These are phyloP conservation scores for Bremia lactucae DNA, from an alignment of 352 stramenopile species.

Conservation along the genomic window DNA sequence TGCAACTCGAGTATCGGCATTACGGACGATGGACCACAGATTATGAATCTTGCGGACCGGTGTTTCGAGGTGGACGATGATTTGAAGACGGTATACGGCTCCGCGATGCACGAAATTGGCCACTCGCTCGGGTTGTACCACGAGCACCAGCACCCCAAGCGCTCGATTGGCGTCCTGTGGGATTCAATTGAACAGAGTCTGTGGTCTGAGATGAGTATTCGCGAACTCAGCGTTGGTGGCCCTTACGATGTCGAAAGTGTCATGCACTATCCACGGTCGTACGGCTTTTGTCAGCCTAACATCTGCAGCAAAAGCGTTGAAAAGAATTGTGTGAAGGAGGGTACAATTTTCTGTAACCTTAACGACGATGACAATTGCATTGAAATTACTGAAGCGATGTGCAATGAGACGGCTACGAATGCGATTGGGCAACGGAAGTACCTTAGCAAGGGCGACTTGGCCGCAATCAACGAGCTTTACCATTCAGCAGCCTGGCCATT, in stretches of 20 bases:
- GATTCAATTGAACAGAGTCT: conserved; percentile 61
- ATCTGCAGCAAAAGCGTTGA: conserved; percentile 31
- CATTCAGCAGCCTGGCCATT: conserved; percentile 17
- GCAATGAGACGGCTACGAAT: conserved; percentile 38
- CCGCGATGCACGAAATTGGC: conserved; percentile 76
- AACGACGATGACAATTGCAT: conserved; percentile 59
- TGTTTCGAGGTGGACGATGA: conserved; percentile 68
- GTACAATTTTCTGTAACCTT: conserved; percentile 60
- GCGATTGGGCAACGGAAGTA: conserved; percentile 60
- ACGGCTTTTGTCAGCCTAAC: conserved; percentile 64
- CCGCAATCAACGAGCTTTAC: conserved; percentile 37
- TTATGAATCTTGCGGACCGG: conserved; percentile 63
- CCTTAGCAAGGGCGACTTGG: conserved; percentile 31
- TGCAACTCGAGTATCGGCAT: conserved; percentile 75
- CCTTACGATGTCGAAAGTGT: conserved; percentile 59
- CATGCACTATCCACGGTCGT: conserved; percentile 74
- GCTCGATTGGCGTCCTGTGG: conserved; percentile 61
- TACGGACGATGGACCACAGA: conserved; percentile 44
- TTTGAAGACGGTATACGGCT: conserved; percentile 62
- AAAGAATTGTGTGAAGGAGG: conserved; percentile 37
- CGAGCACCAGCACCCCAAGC: conserved; percentile 70
- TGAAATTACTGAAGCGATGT: conserved; percentile 44
- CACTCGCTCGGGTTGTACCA: conserved; percentile 71
- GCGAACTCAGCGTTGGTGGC: conserved; percentile 51
- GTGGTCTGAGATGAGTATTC: conserved; percentile 63